Evolutionary conservation across 2,329 filamentous ascomycete genomes (phyloP).

Genomic region (Penicillium sp.): DNA sequence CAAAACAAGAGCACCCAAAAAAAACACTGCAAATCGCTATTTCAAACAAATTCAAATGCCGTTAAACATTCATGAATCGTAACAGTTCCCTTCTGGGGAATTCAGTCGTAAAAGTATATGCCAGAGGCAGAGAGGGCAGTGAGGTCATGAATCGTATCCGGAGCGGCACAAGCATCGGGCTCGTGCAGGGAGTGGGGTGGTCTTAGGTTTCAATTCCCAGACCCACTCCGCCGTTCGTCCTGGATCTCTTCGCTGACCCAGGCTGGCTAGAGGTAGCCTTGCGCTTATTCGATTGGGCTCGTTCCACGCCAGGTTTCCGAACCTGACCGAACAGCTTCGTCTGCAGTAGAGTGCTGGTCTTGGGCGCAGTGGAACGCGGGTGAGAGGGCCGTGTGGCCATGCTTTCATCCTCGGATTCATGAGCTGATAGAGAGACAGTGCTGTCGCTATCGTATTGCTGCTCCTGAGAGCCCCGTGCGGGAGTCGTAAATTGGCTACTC

Average conservation of each 20-base stretch:
- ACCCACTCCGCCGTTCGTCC: constrained; percentile 55
- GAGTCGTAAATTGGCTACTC: constrained; percentile 62
- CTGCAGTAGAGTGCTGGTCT: constrained; percentile 57
- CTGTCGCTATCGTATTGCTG: constrained; percentile 73
- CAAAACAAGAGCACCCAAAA: background rate
- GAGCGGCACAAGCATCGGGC: background rate
- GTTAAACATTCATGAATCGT: constrained; percentile 25
- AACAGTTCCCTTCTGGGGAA: constrained; percentile 10
- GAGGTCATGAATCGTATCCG: constrained; percentile 33
- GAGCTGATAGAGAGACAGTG: constrained; percentile 74
- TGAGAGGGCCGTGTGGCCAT: constrained; percentile 12
- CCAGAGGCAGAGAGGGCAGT: constrained; percentile 16
- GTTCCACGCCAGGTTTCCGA: constrained; percentile 57
- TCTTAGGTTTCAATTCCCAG: constrained; percentile 57
- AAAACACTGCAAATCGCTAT: constrained; percentile 3
- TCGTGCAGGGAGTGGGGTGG: constrained; percentile 17
- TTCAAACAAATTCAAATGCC: background rate
- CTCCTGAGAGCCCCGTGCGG: constrained; percentile 57
- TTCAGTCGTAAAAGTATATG: constrained; percentile 23
- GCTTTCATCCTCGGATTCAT: constrained; percentile 59
- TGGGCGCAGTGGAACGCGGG: constrained; percentile 40
- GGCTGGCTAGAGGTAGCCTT: constrained; percentile 43
- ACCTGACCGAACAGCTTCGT: constrained; percentile 66
- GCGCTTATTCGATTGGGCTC: constrained; percentile 39
- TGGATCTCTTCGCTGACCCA: constrained; percentile 55